Base-by-base conservation (phyloP, 1,139 yeast genomes). In the Suhomyces panamericanus region DNA sequence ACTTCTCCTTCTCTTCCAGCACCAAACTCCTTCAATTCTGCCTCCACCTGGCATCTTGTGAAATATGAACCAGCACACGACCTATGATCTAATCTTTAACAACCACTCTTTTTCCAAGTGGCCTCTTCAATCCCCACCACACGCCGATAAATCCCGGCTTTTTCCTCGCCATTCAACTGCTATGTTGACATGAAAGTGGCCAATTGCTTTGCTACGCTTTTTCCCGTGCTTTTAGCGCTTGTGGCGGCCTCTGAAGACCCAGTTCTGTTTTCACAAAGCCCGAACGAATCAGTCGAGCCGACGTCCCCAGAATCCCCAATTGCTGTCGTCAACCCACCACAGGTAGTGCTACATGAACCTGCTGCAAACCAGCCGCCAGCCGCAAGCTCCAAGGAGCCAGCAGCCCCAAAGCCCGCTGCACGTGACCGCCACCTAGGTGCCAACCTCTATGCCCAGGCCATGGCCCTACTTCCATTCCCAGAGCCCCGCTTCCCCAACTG, bases 141-240 rank as follows among this genome's bases (percentile, higher is more conserved):
- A 8, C 29, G n/a, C n/a, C 29, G 6, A 10, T 26, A 26, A 26
- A 26, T 26, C 29, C 29, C n/a, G n/a, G 29, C 29, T 9, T 10
- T 11, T 11, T 30, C 16, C 32, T 14, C 32, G 11, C 16, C 32
- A 8, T 3, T 14, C 32, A 26, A 33, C 16, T 24, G 31, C 15
- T 15, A 35, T 35, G 38, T 27, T 27, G 38, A 26, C 26, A 35
- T 35, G 38, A 35, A 30, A 15, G 26, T 35, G 31, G 14, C 15
- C 11, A 14, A 14, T 12, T 32, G 31, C 31, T 14, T 26, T 14
- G 31, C 26, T 20, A 11, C 30, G 11, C 13, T 26, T 14, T 12
- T 26, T 11, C 13, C 17, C 14, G 29, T 26, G 29, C n/a, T 26
- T 26, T 26, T 26, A 12, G 29, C 38, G 14, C 24, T 35, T 26